Evolutionary conservation across 495 filamentous ascomycete species (phyloP), one percentile per base, ranked within the genome.

Genomic region (Podospora anserina): DNA sequence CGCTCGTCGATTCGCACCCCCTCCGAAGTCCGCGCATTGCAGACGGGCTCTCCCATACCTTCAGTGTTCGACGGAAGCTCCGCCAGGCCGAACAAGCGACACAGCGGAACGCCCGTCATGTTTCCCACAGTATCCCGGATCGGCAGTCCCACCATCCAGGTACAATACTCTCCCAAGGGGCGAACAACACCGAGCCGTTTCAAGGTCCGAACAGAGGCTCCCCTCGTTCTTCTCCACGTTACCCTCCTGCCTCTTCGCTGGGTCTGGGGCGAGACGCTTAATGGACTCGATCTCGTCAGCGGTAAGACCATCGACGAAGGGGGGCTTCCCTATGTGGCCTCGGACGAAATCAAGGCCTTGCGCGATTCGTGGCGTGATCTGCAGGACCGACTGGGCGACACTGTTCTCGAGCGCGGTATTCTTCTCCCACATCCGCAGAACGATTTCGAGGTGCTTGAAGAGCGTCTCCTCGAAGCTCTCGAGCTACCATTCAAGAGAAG

Each of bases 371-470:
- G 91, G 89, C 84, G 89, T 19, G 78, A 93, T 15, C 78, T 97
- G 4, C 87, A 89, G 71, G 91, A 94, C 54, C 91, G 91, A 66
- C 77, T 90, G 20, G 87, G 88, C 20, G 89, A 92, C 19, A 94
- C 91, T 0, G 88, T 97, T 2, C 80, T 95, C 13, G 90, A 93
- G 71, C 86, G 95, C 1, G 95, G 95, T 0, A 84, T 99, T 18
- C 81, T 99, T 56, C 85, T 99, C 7, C 88, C 92, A 1, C 95
- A 99, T 74, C 95, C 95, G 15, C 87, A 90, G 72, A 92, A 93
- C 67, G 90, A 96, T 70, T 97, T 94, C 74, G 94, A 96, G 73
- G 78, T 97, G 27, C 86, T 99, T 0, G 95, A 99, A 78, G 95
- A 97, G 77, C 84, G 93, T 18, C 81, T 99, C n/a, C 79, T 97